Evolutionary conservation across 768 basidiomycete species (phyloP).

Genomic region (Suillus alpinus): DNA sequence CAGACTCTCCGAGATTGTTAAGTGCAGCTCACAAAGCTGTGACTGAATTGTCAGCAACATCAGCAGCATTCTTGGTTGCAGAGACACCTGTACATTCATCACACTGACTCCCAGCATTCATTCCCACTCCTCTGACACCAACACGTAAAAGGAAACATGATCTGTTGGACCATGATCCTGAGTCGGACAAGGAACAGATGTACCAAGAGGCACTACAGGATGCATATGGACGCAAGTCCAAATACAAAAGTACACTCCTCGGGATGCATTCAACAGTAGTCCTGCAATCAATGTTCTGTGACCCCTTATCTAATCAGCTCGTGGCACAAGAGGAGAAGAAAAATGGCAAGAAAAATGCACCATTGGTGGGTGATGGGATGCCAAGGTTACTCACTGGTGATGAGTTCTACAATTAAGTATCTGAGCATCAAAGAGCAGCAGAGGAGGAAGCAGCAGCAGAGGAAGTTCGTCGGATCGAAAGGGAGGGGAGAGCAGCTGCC

Average conservation of each 20-base stretch:
- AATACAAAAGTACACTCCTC: slow-evolving; percentile 9
- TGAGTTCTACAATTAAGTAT: slow-evolving; percentile 12
- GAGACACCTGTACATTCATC: slow-evolving; percentile 1
- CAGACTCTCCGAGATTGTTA: neutral
- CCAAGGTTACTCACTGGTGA: slow-evolving; percentile 18
- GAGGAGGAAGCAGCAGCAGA: slow-evolving; percentile 2
- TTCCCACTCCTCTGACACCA: neutral
- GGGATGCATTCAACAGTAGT: slow-evolving; percentile 13
- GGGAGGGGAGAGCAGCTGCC: slow-evolving; percentile 3
- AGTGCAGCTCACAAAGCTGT: neutral
- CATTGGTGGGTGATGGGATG: slow-evolving; percentile 17
- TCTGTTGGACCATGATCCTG: slow-evolving; percentile 3
- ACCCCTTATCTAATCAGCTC: slow-evolving; percentile 11
- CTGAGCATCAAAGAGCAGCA: slow-evolving; percentile 6
- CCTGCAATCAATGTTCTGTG: slow-evolving; percentile 14
- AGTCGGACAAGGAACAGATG: neutral
- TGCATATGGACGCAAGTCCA: neutral
- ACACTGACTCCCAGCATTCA: neutral
- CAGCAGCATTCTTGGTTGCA: slow-evolving; percentile 2
- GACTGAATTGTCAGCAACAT: slow-evolving; percentile 3
- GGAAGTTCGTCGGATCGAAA: neutral
- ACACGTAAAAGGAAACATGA: neutral
- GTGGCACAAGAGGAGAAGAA: slow-evolving; percentile 13
- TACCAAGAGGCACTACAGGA: slow-evolving; percentile 3
- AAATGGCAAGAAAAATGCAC: neutral